Percentiles rank a stretch among this genome's conserved stretches.
phyloP scores from a whole-genome alignment of 208 protist genomes.

The Leishmania guyanensis region DNA sequence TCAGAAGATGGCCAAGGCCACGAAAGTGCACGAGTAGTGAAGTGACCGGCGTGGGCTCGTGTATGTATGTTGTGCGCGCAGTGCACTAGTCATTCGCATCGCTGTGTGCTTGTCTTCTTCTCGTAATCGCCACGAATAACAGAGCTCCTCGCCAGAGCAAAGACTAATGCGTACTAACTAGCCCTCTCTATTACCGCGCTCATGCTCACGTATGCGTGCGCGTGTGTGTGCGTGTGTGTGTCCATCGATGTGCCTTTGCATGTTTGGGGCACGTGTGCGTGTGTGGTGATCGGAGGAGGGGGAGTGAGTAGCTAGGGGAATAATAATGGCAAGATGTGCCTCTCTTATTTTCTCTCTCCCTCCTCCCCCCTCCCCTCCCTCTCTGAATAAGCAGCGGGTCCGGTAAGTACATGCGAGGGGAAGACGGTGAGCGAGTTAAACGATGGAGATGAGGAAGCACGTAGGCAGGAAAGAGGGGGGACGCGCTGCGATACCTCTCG shows the following conservation, averaged over 20 bases:
- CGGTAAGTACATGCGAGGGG: not conserved
- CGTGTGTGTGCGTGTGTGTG: not conserved
- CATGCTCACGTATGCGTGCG: too few relatives aligned
- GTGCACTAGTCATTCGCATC: not conserved
- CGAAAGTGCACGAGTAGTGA: slow-evolving; percentile 21
- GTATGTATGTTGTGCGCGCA: not conserved
- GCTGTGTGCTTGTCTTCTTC: not conserved
- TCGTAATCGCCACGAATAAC: slow-evolving; percentile 1
- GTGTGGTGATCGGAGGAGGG: not conserved
- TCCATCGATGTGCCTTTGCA: too few relatives aligned
- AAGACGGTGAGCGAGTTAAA: not conserved
- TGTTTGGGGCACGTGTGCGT: not conserved
- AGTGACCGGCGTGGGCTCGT: not conserved
- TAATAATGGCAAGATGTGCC: not conserved
- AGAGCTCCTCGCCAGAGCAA: not conserved
- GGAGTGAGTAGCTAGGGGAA: not conserved
- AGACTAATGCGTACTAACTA: slow-evolving; percentile 6
- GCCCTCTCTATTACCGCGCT: not conserved
- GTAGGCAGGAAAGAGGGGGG: too few relatives aligned
- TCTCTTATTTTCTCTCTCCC: not conserved
- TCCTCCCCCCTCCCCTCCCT: not conserved
- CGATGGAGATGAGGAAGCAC: too few relatives aligned
- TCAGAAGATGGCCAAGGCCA: slow-evolving; percentile 22
- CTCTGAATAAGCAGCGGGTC: not conserved
- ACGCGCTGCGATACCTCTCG: not conserved